A percentile compares a stretch with the other conserved stretches of the same genome.
These are phyloP conservation scores for Penicillium bovifimosum DNA, from an alignment of 495 filamentous ascomycete species.

Conservation along the genomic window DNA sequence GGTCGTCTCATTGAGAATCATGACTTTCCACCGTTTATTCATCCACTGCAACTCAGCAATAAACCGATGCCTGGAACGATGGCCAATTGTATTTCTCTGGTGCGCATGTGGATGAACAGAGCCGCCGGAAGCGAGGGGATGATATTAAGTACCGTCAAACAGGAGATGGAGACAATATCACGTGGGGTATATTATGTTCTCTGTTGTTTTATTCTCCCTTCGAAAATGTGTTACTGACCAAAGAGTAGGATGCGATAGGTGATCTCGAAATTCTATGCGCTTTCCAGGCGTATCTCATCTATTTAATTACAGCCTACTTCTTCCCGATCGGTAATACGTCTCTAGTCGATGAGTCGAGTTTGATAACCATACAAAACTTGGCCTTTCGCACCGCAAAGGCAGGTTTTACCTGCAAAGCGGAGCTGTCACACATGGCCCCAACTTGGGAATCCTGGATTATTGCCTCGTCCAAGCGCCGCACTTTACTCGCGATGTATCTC, in stretches of 20 bases:
- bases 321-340: no score
- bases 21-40: constrained; percentile 38
- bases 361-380: constrained; percentile 41
- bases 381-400: constrained; percentile 35
- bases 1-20: constrained; percentile 21
- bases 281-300: constrained; percentile 48
- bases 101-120: constrained; percentile 37
- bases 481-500: constrained; percentile 44
- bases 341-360: no score
- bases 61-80: constrained; percentile 19
- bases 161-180: constrained; percentile 41
- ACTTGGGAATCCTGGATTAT: constrained; percentile 49
- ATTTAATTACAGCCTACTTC: constrained; percentile 42
- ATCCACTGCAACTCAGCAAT: constrained; percentile 32
- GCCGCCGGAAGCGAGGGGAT: constrained; percentile 36
- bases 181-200: no score
- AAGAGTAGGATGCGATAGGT: no score
- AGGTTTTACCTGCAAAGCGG: constrained; percentile 37
- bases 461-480: constrained; percentile 40
- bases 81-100: constrained; percentile 39
- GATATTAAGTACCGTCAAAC: constrained; percentile 24
- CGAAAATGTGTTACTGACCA: no score
- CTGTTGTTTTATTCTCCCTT: no score
- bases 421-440: constrained; percentile 30
- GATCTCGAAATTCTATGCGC: constrained; percentile 33